Evolutionary conservation across 2,329 filamentous ascomycete species (phyloP).

Genomic region (Sporothrix protearum): DNA sequence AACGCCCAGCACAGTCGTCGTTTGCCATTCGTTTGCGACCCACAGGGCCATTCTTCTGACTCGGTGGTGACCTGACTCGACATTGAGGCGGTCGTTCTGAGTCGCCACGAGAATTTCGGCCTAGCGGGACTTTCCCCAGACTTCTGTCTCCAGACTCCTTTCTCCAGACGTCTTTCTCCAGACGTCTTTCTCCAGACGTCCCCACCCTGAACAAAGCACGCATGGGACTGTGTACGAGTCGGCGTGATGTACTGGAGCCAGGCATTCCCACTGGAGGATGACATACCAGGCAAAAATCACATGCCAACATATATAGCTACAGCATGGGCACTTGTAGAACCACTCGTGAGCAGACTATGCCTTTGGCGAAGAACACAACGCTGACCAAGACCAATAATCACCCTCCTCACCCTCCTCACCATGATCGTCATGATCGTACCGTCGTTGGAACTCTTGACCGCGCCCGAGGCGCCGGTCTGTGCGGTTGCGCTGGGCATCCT

Average conservation of each 20-base stretch:
- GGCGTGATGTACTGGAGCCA: no score
- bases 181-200: neutral
- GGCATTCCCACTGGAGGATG: neutral
- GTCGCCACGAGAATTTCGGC: neutral
- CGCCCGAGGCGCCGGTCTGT: neutral
- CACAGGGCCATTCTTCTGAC: neutral
- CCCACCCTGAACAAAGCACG: neutral
- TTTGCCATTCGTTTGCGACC: neutral
- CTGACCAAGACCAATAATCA: neutral
- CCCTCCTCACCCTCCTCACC: no score
- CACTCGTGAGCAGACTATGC: neutral
- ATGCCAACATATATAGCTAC: neutral
- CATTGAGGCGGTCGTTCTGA: neutral
- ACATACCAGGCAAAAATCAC: neutral
- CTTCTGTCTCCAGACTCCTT: neutral
- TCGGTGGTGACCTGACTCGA: neutral
- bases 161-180: neutral
- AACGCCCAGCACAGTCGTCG: neutral
- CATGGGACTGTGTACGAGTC: no score
- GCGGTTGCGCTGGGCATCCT: slow-evolving; percentile 19
- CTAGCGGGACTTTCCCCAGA: neutral
- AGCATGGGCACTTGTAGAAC: neutral
- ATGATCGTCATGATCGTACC: neutral
- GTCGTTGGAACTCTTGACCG: neutral
- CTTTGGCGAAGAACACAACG: neutral